These are phyloP conservation scores for Saksenaea oblongispora DNA, from an alignment of 371 early-diverging fungal species.

Conservation along the genomic window DNA sequence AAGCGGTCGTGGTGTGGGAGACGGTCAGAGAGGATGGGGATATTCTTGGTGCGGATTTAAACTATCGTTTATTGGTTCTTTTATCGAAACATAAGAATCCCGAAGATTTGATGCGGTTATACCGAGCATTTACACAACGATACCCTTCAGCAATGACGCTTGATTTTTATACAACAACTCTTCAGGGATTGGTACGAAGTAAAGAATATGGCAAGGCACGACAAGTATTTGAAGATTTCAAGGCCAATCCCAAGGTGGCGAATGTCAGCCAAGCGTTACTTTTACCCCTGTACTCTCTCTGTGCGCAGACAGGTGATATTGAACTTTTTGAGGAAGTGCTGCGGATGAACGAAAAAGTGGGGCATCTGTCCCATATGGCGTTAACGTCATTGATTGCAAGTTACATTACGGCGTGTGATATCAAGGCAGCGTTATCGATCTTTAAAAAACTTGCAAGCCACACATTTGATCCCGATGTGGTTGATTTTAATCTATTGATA, in stretches of 20 bases:
- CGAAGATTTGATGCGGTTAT: slow-evolving; percentile 26
- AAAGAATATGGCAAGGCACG: slow-evolving; percentile 13
- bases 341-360: slow-evolving; percentile 9
- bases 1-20: slow-evolving; percentile 29
- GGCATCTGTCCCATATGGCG: slow-evolving; percentile 22
- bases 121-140: slow-evolving; percentile 22
- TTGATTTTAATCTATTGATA: slow-evolving; percentile 45
- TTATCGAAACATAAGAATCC: slow-evolving; percentile 18
- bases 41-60: not conserved
- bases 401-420: slow-evolving; percentile 25
- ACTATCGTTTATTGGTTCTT: not conserved
- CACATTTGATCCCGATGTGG: slow-evolving; percentile 36
- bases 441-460: slow-evolving; percentile 24
- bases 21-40: not conserved
- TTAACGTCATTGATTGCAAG: slow-evolving; percentile 34
- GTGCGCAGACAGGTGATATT: slow-evolving; percentile 35
- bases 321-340: slow-evolving; percentile 24
- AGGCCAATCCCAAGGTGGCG: slow-evolving; percentile 1
- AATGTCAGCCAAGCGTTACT: slow-evolving; percentile 9
- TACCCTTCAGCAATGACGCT: slow-evolving; percentile 24
- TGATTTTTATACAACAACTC: slow-evolving; percentile 18
- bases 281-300: slow-evolving; percentile 23
- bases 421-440: slow-evolving; percentile 25
- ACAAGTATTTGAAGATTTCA: slow-evolving; percentile 17
- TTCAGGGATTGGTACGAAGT: slow-evolving; percentile 20